Base-by-base conservation (phyloP, 2,329 filamentous ascomycete genomes). In the Calcarisporium arbuscula region DNA sequence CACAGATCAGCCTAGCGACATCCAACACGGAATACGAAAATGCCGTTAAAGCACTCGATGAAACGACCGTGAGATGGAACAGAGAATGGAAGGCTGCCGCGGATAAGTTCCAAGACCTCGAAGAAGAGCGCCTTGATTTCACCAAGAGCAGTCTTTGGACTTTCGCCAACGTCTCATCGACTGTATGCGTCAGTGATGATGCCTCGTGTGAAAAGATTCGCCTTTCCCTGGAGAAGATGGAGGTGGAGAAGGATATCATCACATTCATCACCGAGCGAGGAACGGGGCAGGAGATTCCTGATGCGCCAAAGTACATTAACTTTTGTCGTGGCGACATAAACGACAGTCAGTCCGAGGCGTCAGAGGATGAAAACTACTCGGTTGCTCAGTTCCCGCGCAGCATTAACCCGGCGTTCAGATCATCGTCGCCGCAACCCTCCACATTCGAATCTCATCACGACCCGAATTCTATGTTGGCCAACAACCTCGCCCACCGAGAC, bases 21-120 rank as follows among this genome's bases (percentile, higher is more conserved):
- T 89, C 89, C 41, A 96, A 94, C 61, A 81, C 79, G 28, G 92
- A 96, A 51, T 98, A 98, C 56, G 90, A 98, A 59, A 77, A 78
- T 33, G 88, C 92, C 1, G 84, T 98, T 40, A 96, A 96, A 60
- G 73, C 85, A 2, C 72, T 98, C 5, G 90, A 98, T 54, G 92
- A 96, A 48, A 98, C 92, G 0, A 98, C 92, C 1, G 83, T 79
- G 5, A 76, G 90, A 35, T 98, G 92, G 92, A 98, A 98, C 56
- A 77, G 90, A 50, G 92, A 98, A 58, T 98, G 92, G 92, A 98
- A 96, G 62, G 80, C 85, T 15, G 92, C 90, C 1, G 94, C 92
- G 51, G 94, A 94, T 70, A 98, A 96, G 67, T 98, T 98, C 61
- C 94, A 98, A 66, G 94, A 98, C 52, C 76, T 98, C 10, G 92